Evolutionary conservation across 192 early-diverging fungal genomes (phyloP).

Genomic region (Coemansia sp.): DNA sequence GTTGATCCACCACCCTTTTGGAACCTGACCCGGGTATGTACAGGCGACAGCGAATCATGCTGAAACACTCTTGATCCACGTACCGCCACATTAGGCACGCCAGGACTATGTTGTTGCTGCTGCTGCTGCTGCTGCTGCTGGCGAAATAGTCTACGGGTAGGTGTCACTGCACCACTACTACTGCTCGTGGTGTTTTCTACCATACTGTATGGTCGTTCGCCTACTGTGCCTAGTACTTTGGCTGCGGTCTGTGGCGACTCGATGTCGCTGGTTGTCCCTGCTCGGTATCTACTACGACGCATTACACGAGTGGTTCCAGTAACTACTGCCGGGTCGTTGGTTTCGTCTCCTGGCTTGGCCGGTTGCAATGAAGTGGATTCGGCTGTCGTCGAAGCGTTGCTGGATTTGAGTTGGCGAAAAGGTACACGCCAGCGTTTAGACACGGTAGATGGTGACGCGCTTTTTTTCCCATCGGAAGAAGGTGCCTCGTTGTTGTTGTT

Average conservation of each 20-base stretch:
- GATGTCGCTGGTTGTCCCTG: conserved; percentile 54
- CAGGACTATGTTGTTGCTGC: background rate
- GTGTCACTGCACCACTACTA: conserved; percentile 6
- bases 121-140: background rate
- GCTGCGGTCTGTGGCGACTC: conserved; percentile 32
- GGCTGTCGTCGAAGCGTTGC: background rate
- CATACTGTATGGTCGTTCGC: conserved; percentile 48
- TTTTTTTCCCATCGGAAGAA: conserved; percentile 30
- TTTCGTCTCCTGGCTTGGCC: background rate
- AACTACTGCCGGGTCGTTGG: background rate
- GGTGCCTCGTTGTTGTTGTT: conserved; percentile 9
- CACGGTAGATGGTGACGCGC: conserved; percentile 38
- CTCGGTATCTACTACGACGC: conserved; percentile 43
- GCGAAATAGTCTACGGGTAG: conserved; percentile 2
- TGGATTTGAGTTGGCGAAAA: conserved; percentile 26
- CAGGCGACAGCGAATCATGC: background rate
- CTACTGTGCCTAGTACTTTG: conserved; percentile 8
- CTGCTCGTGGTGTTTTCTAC: conserved; percentile 43
- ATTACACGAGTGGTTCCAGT: conserved; percentile 1
- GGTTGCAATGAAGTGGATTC: background rate
- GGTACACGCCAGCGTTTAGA: conserved; percentile 46
- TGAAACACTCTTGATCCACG: background rate
- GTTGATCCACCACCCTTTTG: conserved; percentile 2
- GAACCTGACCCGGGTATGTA: background rate
- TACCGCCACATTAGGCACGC: background rate